Evolutionary conservation across 495 filamentous ascomycete species (phyloP), one percentile per base, ranked within the genome.

Genomic region (Extremus antarcticus): DNA sequence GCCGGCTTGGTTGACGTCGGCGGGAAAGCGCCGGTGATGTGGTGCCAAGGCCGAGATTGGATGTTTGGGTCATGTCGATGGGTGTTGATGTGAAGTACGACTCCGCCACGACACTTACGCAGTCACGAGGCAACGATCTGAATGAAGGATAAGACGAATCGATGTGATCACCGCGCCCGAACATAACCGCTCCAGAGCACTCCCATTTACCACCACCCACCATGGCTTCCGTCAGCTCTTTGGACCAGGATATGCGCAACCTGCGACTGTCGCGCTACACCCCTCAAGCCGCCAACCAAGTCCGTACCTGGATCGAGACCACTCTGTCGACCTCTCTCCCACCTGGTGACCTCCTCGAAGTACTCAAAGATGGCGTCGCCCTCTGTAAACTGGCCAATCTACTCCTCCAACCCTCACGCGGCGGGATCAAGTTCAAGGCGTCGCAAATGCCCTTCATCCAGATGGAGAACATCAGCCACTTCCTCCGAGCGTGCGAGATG

Each of bases 401-500:
- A 51, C 87, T 80, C 46, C 73, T 90, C 50, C 84, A 83, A 9
- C 76, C 81, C 9, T 85, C 89, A 10, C 29, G 13, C 13, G 29
- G 29, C 29, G 86, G 86, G 40, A 81, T 94, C 68, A 82, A 78
- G 66, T 86, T 76, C 70, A 95, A 95, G 70, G 75, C 81, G 55
- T 94, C 88, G 0, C 64, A 81, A 23, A 97, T 96, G 90, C 92
- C 92, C 2, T 98, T 98, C 70, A 90, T 97, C 29, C 94, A 97
- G 70, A 97, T 95, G 92, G 92, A 99, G 67, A 97, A 99, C 63
- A 95, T 99, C 64, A 94, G 91, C 9, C 87, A 92, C 66, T 99
- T 96, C 73, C 82, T 99, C 47, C 82, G 81, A 61, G 87, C 89
- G 48, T 89, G 88, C 71, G 85, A 94, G 68, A 71, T 76, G 39